A percentile compares a stretch with the other conserved stretches of the same genome.
These are phyloP conservation scores for Phoma sp. DNA, from an alignment of 2,329 filamentous ascomycete genomes.

Conservation along the genomic window DNA sequence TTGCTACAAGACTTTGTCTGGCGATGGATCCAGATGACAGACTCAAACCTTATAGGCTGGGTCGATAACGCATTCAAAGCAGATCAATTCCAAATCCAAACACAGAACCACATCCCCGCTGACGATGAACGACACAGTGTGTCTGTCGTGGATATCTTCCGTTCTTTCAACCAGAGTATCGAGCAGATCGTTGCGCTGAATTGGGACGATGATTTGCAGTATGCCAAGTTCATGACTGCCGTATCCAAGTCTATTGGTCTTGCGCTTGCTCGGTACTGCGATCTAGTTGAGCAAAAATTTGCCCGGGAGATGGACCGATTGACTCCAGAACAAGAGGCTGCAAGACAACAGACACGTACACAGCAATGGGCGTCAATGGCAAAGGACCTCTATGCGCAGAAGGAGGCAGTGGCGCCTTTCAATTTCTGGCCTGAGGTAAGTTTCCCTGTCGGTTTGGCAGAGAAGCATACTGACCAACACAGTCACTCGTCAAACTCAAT, in stretches of 20 bases:
- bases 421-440: slow-evolving; percentile 91
- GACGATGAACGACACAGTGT: slow-evolving; percentile 91
- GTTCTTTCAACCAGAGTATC: slow-evolving; percentile 88
- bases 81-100: slow-evolving; percentile 80
- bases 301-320: slow-evolving; percentile 90
- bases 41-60: slow-evolving; percentile 79
- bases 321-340: slow-evolving; percentile 84
- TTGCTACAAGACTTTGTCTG: slow-evolving; percentile 91
- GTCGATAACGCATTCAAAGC: slow-evolving; percentile 91
- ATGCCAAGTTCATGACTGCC: slow-evolving; percentile 96
- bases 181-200: slow-evolving; percentile 85
- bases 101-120: slow-evolving; percentile 66
- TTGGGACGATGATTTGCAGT: slow-evolving; percentile 92
- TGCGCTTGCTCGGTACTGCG: slow-evolving; percentile 88
- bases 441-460: slow-evolving; percentile 8
- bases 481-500: slow-evolving; percentile 98
- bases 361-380: slow-evolving; percentile 93
- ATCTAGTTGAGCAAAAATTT: slow-evolving; percentile 85
- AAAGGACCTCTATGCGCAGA: slow-evolving; percentile 89
- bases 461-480: slow-evolving; percentile 5
- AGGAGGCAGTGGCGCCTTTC: slow-evolving; percentile 93
- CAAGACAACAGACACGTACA: slow-evolving; percentile 78
- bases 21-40: slow-evolving; percentile 87
- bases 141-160: slow-evolving; percentile 91
- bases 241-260: slow-evolving; percentile 82